These are phyloP conservation scores for Hyaloscypha finlandica DNA, from an alignment of 495 filamentous ascomycete genomes.

Conservation along the genomic window DNA sequence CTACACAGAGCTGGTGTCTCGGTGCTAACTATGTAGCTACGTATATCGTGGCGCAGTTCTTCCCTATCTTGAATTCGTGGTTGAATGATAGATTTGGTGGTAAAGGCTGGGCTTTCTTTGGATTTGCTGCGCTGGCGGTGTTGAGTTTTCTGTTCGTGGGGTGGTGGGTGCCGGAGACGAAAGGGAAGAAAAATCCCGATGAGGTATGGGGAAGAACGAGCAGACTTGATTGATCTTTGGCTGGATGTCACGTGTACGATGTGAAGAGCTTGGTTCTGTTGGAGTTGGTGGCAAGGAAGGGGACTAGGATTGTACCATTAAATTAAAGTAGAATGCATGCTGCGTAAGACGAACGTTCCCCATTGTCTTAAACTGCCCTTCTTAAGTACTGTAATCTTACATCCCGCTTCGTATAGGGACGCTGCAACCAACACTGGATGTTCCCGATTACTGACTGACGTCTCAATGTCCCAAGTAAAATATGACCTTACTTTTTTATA, in stretches of 20 bases:
- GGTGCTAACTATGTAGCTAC: conserved; percentile 90
- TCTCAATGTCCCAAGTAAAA: too few species aligned
- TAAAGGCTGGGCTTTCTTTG: conserved; percentile 81
- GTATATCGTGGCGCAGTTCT: conserved; percentile 89
- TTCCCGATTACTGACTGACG: too few species aligned
- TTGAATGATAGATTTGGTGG: conserved; percentile 61
- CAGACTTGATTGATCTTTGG: conserved; percentile 44
- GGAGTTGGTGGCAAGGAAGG: background rate
- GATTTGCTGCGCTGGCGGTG: conserved; percentile 75
- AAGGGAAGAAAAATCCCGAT: conserved; percentile 74
- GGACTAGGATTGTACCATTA: background rate
- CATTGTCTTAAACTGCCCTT: too few species aligned
- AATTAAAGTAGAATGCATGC: too few species aligned
- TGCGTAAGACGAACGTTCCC: too few species aligned
- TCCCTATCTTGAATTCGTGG: conserved; percentile 77
- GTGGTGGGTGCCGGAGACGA: conserved; percentile 78
- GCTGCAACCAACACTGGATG: too few species aligned
- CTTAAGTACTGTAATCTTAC: too few species aligned
- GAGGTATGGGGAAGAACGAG: conserved; percentile 83
- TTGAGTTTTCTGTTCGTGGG: conserved; percentile 67
- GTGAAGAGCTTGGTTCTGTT: background rate
- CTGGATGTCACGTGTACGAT: background rate
- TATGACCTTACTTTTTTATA: too few species aligned
- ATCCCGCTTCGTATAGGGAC: too few species aligned
- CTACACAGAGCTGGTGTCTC: conserved; percentile 81